Evolutionary conservation across 1,284 basidiomycete species (phyloP).

Genomic region (Apiotrichum mycotoxinovorans): DNA sequence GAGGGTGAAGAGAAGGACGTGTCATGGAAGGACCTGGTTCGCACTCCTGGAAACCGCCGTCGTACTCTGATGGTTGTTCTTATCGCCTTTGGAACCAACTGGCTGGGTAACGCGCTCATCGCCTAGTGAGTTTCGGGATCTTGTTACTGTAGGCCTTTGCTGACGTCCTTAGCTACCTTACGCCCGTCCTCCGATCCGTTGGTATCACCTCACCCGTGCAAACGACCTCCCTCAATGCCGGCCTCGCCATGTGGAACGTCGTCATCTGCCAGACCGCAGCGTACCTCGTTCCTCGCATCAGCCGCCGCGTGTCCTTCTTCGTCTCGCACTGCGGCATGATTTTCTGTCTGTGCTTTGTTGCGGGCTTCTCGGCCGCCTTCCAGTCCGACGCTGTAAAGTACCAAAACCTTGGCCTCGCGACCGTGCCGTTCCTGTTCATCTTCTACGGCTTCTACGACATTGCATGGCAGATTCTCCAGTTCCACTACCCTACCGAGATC

Average conservation of each 20-base stretch:
- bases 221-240: slow-evolving; percentile 32
- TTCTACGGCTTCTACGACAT: slow-evolving; percentile 28
- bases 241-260: slow-evolving; percentile 26
- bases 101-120: slow-evolving; percentile 34
- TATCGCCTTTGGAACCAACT: slow-evolving; percentile 25
- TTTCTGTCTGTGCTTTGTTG: slow-evolving; percentile 26
- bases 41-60: slow-evolving; percentile 34
- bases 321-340: slow-evolving; percentile 26
- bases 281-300: slow-evolving; percentile 18
- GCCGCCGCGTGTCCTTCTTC: slow-evolving; percentile 29
- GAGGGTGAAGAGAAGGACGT: slow-evolving; percentile 20
- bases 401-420: slow-evolving; percentile 31
- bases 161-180: slow-evolving; percentile 24
- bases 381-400: slow-evolving; percentile 15
- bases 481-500: slow-evolving; percentile 30
- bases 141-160: background rate
- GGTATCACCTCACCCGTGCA: slow-evolving; percentile 32
- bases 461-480: slow-evolving; percentile 19
- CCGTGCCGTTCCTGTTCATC: slow-evolving; percentile 40
- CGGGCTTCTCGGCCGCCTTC: slow-evolving; percentile 30
- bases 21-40: slow-evolving; percentile 35
- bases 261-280: slow-evolving; percentile 13
- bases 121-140: slow-evolving; percentile 29
- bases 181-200: slow-evolving; percentile 31
- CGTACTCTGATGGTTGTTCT: slow-evolving; percentile 31